Percentiles rank a stretch among this genome's conserved stretches.
Evolutionary conservation across 352 stramenopile genomes (phyloP).

Genomic region (Pythium aquatile): DNA sequence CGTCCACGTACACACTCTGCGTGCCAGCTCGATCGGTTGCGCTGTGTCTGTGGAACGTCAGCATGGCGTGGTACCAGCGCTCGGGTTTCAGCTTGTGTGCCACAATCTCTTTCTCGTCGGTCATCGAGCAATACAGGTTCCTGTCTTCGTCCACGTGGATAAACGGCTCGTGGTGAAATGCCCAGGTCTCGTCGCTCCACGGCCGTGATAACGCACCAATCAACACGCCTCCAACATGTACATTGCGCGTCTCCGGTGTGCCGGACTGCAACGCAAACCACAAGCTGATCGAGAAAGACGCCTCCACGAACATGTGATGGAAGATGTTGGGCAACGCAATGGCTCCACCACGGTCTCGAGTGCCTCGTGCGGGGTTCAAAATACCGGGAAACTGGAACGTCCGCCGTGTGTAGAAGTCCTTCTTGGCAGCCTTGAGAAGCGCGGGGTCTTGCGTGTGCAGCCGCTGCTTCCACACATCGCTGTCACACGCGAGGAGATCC

Average conservation of each 20-base stretch:
- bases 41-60: background rate
- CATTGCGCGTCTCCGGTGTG: background rate
- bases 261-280: conserved; percentile 12
- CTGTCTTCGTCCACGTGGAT: conserved; percentile 13
- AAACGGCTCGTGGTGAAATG: conserved; percentile 16
- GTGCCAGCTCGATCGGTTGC: background rate
- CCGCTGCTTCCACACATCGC: conserved; percentile 2
- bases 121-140: conserved; percentile 26
- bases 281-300: conserved; percentile 16
- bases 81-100: background rate
- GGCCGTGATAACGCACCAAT: background rate
- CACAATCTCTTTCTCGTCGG: conserved; percentile 8
- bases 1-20: conserved; percentile 11
- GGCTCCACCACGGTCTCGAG: background rate
- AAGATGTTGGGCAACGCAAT: background rate
- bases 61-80: conserved; percentile 16
- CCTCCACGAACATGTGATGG: background rate
- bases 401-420: background rate
- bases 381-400: background rate
- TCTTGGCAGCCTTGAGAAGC: conserved; percentile 1
- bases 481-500: background rate
- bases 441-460: background rate
- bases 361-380: background rate
- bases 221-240: background rate
- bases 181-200: background rate